These are phyloP conservation scores for Cladophialophora psammophila DNA, from an alignment of 2,329 filamentous ascomycete genomes.

Conservation along the genomic window DNA sequence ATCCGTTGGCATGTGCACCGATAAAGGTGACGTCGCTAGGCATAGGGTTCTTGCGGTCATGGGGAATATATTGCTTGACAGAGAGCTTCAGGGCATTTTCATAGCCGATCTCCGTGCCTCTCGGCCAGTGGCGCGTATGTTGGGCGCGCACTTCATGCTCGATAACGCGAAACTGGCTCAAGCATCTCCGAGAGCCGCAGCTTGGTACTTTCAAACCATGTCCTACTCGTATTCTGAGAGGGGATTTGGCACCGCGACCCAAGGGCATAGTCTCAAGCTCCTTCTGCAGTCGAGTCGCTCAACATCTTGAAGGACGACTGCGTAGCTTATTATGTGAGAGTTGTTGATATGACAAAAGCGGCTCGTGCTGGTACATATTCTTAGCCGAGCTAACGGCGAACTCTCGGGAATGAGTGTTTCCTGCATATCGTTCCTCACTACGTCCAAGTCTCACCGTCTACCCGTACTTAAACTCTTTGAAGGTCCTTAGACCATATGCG, in stretches of 20 bases:
- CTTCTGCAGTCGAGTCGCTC: background rate
- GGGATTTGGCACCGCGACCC: background rate
- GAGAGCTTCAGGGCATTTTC: conserved; percentile 76
- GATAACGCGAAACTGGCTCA: conserved; percentile 50
- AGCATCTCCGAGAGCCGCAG: conserved; percentile 2
- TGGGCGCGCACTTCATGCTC: conserved; percentile 57
- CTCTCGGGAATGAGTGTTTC: background rate
- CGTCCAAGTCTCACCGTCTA: background rate
- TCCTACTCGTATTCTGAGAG: background rate
- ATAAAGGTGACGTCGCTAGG: conserved; percentile 85
- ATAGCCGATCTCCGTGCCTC: conserved; percentile 60
- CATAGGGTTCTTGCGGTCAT: conserved; percentile 70
- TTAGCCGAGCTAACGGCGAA: conserved; percentile 5
- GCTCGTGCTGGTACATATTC: no score
- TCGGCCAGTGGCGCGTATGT: conserved; percentile 61
- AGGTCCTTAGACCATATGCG: background rate
- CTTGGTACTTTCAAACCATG: background rate
- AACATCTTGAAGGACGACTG: background rate
- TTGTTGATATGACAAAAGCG: background rate
- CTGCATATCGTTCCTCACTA: background rate
- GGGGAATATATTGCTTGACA: conserved; percentile 87
- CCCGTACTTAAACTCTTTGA: background rate
- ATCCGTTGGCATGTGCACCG: conserved; percentile 87
- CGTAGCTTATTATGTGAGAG: background rate
- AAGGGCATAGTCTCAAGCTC: conserved; percentile 13